phyloP scores from a whole-genome alignment of 768 basidiomycete species.

The Calocera viscosa region DNA sequence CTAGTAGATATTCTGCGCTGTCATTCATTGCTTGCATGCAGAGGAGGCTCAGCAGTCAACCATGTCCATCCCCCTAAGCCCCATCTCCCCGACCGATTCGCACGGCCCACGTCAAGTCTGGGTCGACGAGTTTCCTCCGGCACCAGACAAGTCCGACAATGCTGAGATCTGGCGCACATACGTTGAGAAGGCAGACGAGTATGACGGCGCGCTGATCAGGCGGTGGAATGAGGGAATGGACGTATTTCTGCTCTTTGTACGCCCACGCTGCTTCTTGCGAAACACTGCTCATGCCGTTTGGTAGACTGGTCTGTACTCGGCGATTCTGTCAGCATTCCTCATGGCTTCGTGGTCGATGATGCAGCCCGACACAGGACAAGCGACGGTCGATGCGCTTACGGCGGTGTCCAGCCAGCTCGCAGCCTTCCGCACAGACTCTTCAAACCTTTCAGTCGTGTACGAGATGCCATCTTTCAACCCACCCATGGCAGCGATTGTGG shows the following conservation, averaged over 20 bases:
- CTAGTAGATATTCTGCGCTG: too few species aligned
- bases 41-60: background rate
- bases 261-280: background rate
- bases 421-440: background rate
- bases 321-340: conserved; percentile 23
- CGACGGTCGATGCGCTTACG: conserved; percentile 6
- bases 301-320: conserved; percentile 27
- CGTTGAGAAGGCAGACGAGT: conserved; percentile 12
- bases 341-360: conserved; percentile 21
- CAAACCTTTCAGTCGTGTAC: background rate
- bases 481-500: conserved; percentile 27
- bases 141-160: conserved; percentile 6
- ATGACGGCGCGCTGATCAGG: conserved; percentile 10
- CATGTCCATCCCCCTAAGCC: background rate
- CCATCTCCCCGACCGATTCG: background rate
- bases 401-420: background rate
- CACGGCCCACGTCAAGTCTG: background rate
- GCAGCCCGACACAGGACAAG: conserved; percentile 17
- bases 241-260: conserved; percentile 12
- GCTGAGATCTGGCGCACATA: conserved; percentile 14
- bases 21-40: too few species aligned
- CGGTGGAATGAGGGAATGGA: conserved; percentile 12
- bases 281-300: conserved; percentile 1
- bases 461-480: conserved; percentile 13
- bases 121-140: background rate